A percentile compares a stretch with the other conserved stretches of the same genome.
Conservation (phyloP, 768 basidiomycete genomes). For the Astraeus odoratus region DNA sequence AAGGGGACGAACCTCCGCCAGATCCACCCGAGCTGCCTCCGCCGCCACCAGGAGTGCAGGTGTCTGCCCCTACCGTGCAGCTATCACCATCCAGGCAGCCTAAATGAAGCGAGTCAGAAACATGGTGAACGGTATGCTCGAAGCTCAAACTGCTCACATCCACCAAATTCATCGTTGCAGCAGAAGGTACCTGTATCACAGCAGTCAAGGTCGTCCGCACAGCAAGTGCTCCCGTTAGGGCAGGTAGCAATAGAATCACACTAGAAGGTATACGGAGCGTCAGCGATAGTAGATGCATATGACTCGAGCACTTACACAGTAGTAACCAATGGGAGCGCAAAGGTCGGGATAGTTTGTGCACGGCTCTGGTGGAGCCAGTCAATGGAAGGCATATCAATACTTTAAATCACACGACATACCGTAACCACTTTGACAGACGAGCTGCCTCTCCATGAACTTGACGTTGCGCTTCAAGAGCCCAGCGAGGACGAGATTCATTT, state of each 20-base stretch:
- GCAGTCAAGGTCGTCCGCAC: not conserved
- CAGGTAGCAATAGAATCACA: slow-evolving; percentile 7
- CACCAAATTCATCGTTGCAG: slow-evolving; percentile 16
- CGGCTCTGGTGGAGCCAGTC: slow-evolving; percentile 4
- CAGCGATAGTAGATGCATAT: not conserved
- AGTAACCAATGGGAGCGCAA: slow-evolving; percentile 14
- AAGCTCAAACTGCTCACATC: slow-evolving; percentile 12
- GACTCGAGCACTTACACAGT: slow-evolving; percentile 11
- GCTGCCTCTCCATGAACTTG: slow-evolving; percentile 7
- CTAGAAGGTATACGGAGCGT: slow-evolving; percentile 1
- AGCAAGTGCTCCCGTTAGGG: slow-evolving; percentile 11
- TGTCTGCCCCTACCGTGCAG: slow-evolving; percentile 5
- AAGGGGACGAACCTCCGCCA: slow-evolving; percentile 1
- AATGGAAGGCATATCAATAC: not conserved
- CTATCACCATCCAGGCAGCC: slow-evolving; percentile 13
- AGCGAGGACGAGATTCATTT: slow-evolving; percentile 1
- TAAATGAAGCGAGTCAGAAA: slow-evolving; percentile 5
- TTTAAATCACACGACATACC: slow-evolving; percentile 6
- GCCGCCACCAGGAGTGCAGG: slow-evolving; percentile 3
- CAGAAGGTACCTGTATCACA: slow-evolving; percentile 7
- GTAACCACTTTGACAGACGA: slow-evolving; percentile 9
- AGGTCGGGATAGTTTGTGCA: slow-evolving; percentile 13
- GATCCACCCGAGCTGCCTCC: slow-evolving; percentile 6
- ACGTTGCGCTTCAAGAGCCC: slow-evolving; percentile 10
- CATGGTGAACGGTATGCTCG: too few species aligned